Percentiles rank a stretch among this genome's conserved stretches.
phyloP scores from a whole-genome alignment of 164 flowering plant species.

The Vitis labrusca region DNA sequence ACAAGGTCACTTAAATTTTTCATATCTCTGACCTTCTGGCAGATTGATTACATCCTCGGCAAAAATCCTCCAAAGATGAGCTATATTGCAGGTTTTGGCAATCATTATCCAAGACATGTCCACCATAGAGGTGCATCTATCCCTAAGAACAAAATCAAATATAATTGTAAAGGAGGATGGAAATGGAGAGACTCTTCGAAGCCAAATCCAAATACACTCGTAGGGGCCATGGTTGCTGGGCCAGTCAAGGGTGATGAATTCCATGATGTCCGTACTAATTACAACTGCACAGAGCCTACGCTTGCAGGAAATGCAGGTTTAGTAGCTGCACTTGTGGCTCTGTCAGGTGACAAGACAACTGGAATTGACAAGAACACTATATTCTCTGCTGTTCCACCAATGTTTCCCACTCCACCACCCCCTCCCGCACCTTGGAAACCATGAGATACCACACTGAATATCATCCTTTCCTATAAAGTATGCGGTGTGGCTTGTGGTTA shows the following conservation, averaged over 20 bases:
- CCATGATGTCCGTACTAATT: constrained; percentile 76
- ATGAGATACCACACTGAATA: constrained; percentile 21
- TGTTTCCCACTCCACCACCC: constrained; percentile 96
- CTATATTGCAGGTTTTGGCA: constrained; percentile 86
- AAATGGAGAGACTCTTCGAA: constrained; percentile 80
- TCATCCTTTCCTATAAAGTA: not conserved
- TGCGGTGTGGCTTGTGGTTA: constrained; percentile 12
- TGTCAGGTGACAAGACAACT: constrained; percentile 55
- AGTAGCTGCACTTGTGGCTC: constrained; percentile 90
- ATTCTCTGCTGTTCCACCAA: constrained; percentile 95
- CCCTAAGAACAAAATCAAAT: constrained; percentile 75
- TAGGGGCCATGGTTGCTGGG: constrained; percentile 98
- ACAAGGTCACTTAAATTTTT: not conserved
- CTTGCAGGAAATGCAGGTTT: constrained; percentile 95
- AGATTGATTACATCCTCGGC: constrained; percentile 94
- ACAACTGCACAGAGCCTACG: constrained; percentile 94
- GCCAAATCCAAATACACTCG: constrained; percentile 81
- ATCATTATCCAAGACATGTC: constrained; percentile 77
- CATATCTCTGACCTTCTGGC: constrained; percentile 16
- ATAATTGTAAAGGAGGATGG: constrained; percentile 94
- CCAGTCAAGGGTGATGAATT: constrained; percentile 89
- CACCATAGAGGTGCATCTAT: constrained; percentile 96
- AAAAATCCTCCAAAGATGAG: constrained; percentile 95
- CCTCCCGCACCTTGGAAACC: constrained; percentile 99
- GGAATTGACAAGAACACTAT: constrained; percentile 79